Evolutionary conservation across 2,329 filamentous ascomycete species (phyloP), one percentile per base, ranked within the genome.

Genomic region (Tolypocladium tundrense): DNA sequence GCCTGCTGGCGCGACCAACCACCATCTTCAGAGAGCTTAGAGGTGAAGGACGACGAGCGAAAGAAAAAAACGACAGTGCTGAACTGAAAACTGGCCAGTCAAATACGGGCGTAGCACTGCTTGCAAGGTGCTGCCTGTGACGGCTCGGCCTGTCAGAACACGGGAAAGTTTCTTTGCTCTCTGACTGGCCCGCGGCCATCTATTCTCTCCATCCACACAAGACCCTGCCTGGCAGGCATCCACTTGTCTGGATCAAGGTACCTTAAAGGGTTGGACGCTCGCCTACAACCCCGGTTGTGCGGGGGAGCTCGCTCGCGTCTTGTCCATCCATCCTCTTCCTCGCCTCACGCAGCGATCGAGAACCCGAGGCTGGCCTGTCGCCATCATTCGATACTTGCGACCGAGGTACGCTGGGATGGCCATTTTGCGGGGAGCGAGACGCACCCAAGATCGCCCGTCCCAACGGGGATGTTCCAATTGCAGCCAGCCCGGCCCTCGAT

Each of bases 141-240:
- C 33, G 56, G 60, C 56, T 58, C 60, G 54, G 55, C 60, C 58
- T 62, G 59, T 59, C 53, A 61, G 52, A 58, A 33, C 21, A 59
- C 57, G 24, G 60, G 58, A 61, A 60, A 57, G 58, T 57, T 54
- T 57, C 56, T 58, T 53, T 41, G 55, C 53, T 42, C 37, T 64
- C 51, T 67, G 61, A 69, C 61, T 69, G 68, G 68, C 60, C 59
- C 48, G 45, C 37, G 40, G 42, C 4, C 45, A 51, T 39, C 42
- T 43, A 16, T 21, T 40, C 16, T 24, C 37, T 57, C 57, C 55
- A 54, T 63, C 63, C 65, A 65, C 61, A 61, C 55, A 57, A 42
- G 51, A 31, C 27, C 27, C 27, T 31, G 27, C 27, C 27, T 31
- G 31, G 31, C 7, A 33, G 31, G 31, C 35, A 37, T 13, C 35